Percentiles rank a stretch among this genome's conserved stretches.
phyloP scores from a whole-genome alignment of 2,329 filamentous ascomycete genomes.

The Epichloe aotearoae region DNA sequence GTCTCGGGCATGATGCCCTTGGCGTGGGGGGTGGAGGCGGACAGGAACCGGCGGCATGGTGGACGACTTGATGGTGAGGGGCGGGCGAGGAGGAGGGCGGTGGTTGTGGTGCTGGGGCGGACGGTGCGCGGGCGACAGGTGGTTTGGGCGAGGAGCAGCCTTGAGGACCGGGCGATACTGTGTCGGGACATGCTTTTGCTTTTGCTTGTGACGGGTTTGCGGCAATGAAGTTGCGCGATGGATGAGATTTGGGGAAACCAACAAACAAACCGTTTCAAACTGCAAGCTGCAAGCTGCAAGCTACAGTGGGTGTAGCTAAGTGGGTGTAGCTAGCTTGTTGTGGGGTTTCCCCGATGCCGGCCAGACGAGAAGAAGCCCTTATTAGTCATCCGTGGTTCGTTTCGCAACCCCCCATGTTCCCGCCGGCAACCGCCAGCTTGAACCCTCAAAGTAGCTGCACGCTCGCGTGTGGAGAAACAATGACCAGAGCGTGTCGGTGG shows the following conservation, averaged over 20 bases:
- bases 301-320: no score
- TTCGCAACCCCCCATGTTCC: not conserved
- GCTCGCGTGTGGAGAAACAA: not conserved
- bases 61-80: not conserved
- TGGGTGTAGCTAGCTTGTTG: no score
- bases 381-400: no score
- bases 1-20: slow-evolving; percentile 49
- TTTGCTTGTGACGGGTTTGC: not conserved
- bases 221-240: not conserved
- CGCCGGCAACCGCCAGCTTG: not conserved
- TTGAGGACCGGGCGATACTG: slow-evolving; percentile 24
- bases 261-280: no score
- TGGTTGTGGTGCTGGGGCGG: slow-evolving; percentile 10
- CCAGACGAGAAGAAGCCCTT: no score
- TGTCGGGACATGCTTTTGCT: slow-evolving; percentile 17
- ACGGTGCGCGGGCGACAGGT: slow-evolving; percentile 14
- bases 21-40: slow-evolving; percentile 14
- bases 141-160: slow-evolving; percentile 22
- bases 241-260: no score
- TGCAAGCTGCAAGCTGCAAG: no score
- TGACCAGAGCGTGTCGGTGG: not conserved
- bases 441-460: no score
- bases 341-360: no score
- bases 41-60: slow-evolving; percentile 15
- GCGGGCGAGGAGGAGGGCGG: not conserved